phyloP scores from a whole-genome alignment of 1,284 basidiomycete genomes.

The Sanghuangporus baumii region DNA sequence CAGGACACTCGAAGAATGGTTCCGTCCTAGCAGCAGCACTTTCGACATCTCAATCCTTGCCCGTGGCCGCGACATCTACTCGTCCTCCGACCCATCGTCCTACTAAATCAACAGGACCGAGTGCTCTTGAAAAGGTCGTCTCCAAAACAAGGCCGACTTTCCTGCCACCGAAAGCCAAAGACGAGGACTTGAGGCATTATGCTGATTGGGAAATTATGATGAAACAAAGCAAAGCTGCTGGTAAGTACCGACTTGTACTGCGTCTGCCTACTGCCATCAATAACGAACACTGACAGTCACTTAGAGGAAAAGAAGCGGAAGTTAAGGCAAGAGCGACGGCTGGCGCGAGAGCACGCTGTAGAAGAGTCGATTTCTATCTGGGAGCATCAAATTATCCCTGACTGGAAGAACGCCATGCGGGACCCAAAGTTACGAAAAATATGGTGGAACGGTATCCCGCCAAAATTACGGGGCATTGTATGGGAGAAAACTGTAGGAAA shows the following conservation, averaged over 20 bases:
- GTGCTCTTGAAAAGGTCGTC: slow-evolving; percentile 65
- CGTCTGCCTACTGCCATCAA: not conserved
- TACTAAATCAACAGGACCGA: slow-evolving; percentile 56
- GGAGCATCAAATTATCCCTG: slow-evolving; percentile 77
- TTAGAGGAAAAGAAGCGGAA: slow-evolving; percentile 68
- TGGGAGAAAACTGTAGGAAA: slow-evolving; percentile 93
- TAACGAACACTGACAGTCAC: not conserved
- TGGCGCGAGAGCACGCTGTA: slow-evolving; percentile 61
- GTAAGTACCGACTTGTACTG: slow-evolving; percentile 36
- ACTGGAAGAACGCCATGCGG: slow-evolving; percentile 74
- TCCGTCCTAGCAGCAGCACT: not conserved
- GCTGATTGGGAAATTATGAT: slow-evolving; percentile 93
- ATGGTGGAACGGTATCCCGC: slow-evolving; percentile 93
- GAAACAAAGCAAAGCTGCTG: slow-evolving; percentile 68
- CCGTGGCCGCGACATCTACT: slow-evolving; percentile 22
- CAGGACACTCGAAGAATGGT: slow-evolving; percentile 19
- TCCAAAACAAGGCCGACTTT: slow-evolving; percentile 77
- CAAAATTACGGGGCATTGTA: slow-evolving; percentile 76
- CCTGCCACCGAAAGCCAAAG: slow-evolving; percentile 77
- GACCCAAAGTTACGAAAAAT: slow-evolving; percentile 62
- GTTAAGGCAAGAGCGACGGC: slow-evolving; percentile 56
- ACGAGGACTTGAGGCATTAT: slow-evolving; percentile 82
- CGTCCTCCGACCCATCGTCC: slow-evolving; percentile 33
- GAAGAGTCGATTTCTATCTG: slow-evolving; percentile 68
- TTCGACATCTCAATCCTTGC: slow-evolving; percentile 20